Evolutionary conservation across 257 asterid genomes (phyloP).

Genomic region (Anisodus acutangulus): DNA sequence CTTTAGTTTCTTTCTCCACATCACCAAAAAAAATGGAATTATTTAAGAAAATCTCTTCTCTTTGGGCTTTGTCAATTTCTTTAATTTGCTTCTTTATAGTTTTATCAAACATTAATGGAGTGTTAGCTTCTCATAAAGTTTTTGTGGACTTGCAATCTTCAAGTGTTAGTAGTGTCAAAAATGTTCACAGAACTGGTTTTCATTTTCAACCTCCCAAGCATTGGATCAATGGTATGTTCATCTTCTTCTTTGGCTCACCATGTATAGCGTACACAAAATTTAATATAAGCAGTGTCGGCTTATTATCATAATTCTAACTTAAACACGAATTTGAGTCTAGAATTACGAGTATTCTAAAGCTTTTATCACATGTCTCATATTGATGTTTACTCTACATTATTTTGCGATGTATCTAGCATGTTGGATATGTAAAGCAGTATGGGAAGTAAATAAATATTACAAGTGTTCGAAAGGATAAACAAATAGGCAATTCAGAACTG

Average conservation of each 20-base stretch:
- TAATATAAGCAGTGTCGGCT: too few species aligned
- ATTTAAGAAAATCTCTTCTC: not conserved
- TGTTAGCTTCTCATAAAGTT: constrained; percentile 41
- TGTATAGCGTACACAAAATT: not conserved
- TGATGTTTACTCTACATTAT: too few species aligned
- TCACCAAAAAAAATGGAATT: constrained; percentile 1
- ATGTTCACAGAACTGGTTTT: constrained; percentile 39
- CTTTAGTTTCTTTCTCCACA: not conserved
- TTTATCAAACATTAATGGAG: not conserved
- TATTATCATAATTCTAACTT: not conserved
- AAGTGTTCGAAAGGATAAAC: too few species aligned
- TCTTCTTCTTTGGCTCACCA: not conserved
- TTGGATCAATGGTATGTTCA: constrained; percentile 52
- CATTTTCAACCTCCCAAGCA: constrained; percentile 48
- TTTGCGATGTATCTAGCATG: too few species aligned
- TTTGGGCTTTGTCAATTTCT: not conserved
- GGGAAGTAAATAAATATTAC: too few species aligned
- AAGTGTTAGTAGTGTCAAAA: constrained; percentile 16
- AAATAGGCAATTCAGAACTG: too few species aligned
- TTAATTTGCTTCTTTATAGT: not conserved
- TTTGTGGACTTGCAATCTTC: constrained; percentile 31
- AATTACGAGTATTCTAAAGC: too few species aligned
- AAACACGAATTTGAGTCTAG: not conserved
- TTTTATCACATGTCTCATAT: too few species aligned
- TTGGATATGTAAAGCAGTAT: too few species aligned